Evolutionary conservation across 2,329 filamentous ascomycete genomes (phyloP).

Genomic region (Raffaelea arxii): DNA sequence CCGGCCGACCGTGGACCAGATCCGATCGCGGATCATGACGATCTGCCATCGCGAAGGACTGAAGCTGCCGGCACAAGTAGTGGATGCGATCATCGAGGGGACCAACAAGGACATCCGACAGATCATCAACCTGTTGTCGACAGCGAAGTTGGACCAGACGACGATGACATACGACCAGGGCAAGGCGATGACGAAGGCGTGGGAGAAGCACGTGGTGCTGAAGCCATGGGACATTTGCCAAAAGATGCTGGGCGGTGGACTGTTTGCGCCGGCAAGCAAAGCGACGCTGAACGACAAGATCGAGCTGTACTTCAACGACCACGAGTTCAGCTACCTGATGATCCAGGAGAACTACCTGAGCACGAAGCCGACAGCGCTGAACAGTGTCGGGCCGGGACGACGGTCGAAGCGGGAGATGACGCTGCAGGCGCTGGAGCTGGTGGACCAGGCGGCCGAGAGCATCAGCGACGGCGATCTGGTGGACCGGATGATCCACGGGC

Average conservation of each 20-base stretch:
- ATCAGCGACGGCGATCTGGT: constrained; percentile 96
- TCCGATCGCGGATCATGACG: constrained; percentile 85
- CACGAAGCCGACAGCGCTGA: constrained; percentile 61
- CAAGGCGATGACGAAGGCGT: constrained; percentile 92
- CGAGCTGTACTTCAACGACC: constrained; percentile 98
- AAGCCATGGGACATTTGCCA: constrained; percentile 98
- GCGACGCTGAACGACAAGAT: constrained; percentile 93
- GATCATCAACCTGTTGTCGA: constrained; percentile 97
- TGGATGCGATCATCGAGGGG: constrained; percentile 91
- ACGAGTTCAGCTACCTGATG: constrained; percentile 96
- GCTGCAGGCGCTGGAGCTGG: constrained; percentile 76
- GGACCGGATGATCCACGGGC: constrained; percentile 96
- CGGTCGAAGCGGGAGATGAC: constrained; percentile 60
- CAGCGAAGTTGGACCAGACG: constrained; percentile 77
- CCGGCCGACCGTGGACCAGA: constrained; percentile 81
- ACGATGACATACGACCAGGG: constrained; percentile 75
- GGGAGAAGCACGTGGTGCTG: constrained; percentile 94
- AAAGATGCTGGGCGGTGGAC: constrained; percentile 79
- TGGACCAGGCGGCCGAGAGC: constrained; percentile 81
- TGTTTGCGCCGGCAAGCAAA: constrained; percentile 77
- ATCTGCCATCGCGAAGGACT: constrained; percentile 88
- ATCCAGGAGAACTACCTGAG: constrained; percentile 95
- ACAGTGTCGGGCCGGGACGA: constrained; percentile 40
- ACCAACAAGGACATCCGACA: constrained; percentile 94
- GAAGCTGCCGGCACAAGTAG: constrained; percentile 70